Evolutionary conservation across 2,329 filamentous ascomycete genomes (phyloP), one percentile per base, ranked within the genome.

Genomic region (Beauveria caledonica): DNA sequence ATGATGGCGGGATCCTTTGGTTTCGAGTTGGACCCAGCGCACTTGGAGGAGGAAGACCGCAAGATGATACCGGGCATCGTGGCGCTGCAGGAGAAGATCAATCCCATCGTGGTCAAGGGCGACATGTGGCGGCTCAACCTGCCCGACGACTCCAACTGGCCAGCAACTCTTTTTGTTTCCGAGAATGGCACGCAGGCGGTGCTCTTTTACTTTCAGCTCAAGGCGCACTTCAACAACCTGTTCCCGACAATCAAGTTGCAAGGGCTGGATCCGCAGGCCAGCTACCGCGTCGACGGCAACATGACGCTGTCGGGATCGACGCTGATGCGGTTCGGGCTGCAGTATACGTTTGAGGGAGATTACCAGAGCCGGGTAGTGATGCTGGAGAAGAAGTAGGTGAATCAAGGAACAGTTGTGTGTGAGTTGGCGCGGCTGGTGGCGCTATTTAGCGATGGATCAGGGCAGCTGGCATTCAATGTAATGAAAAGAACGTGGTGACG

Each of bases 1-100:
- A 83, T 86, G 75, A 87, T 87, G 85, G 85, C 85, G 60, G 85
- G 85, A 2, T 85, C 82, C 0, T 87, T 87, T 64, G 85, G 85
- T 0, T 77, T 87, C 11, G 85, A 88, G 67, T 76, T 88, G 8
- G 77, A 86, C 66, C 85, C 85, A 0, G 72, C 71, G 0, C 74
- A 79, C 8, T 77, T 85, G 6, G 70, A 71, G 0, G 73, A 73
- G 0, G 78, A 78, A 13, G 85, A 87, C n/a, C 75, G 72, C 51
- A 75, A 72, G 0, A 73, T 75, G 33, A 76, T 88, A 0, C 84
- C 85, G 0, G 74, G 67, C 0, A 73, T 87, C 1, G 80, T 88
- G 61, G 73, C 70, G 0, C 73, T 81, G 6, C 79, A 83, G 2
- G 79, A 84, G 61, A 76, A 75, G 56, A 74, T 87, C 52, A 86